Conservation (phyloP, 139 green algal species). For the Penium margaritaceum region DNA sequence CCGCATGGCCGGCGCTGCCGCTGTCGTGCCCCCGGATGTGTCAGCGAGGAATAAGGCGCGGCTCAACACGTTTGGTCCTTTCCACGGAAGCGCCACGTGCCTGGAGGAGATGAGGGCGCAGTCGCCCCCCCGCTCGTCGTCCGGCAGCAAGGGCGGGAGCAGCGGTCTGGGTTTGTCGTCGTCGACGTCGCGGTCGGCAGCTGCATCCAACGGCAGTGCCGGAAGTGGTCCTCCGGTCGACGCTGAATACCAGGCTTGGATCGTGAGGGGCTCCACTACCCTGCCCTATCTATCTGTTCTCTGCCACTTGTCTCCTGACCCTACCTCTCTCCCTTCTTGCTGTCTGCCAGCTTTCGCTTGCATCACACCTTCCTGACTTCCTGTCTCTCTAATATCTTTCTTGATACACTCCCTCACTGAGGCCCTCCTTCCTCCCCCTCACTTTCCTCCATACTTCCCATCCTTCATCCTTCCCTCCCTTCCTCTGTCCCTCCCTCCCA, state of each 20-base stretch:
- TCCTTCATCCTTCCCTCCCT: background rate
- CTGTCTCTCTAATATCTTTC: background rate
- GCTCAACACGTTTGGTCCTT: too few species aligned
- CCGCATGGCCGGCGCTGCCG: too few species aligned
- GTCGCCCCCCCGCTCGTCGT: background rate
- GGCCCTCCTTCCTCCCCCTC: background rate
- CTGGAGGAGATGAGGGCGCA: background rate
- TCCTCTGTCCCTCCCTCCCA: background rate
- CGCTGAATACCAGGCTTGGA: conserved; percentile 1
- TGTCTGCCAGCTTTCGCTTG: background rate
- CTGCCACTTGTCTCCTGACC: background rate
- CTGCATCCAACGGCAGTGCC: background rate
- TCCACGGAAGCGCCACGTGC: background rate
- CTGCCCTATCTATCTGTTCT: background rate
- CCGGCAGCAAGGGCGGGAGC: background rate
- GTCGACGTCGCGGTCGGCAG: too few species aligned
- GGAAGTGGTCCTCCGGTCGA: background rate
- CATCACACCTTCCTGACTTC: background rate
- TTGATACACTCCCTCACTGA: background rate
- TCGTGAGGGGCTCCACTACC: too few species aligned
- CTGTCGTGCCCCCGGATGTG: too few species aligned
- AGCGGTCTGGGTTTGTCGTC: background rate
- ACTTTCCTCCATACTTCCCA: background rate
- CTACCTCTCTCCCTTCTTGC: background rate
- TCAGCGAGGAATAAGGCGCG: too few species aligned